Percentiles rank a stretch among this genome's conserved stretches.
These are phyloP conservation scores for Castanospermum australe DNA, from an alignment of 306 rosid species.

Conservation along the genomic window DNA sequence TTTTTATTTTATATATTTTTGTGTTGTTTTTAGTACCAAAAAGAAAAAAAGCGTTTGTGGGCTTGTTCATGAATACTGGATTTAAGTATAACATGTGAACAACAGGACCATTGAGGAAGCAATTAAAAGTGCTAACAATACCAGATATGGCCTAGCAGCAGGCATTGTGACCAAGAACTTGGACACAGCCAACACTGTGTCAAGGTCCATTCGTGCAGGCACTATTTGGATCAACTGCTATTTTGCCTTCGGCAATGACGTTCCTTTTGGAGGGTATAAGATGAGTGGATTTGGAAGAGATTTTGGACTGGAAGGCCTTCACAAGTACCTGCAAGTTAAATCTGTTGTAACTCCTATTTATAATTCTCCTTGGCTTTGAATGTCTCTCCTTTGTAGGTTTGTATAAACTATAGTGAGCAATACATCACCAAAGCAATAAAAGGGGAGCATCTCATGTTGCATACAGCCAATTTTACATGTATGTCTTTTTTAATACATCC, in stretches of 20 bases:
- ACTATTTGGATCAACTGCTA: slow-evolving; percentile 74
- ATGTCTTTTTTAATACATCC: no score
- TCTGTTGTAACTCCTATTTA: slow-evolving; percentile 68
- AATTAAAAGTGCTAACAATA: slow-evolving; percentile 63
- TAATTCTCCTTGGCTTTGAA: slow-evolving; percentile 78
- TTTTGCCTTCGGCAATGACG: slow-evolving; percentile 38
- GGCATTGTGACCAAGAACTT: slow-evolving; percentile 69
- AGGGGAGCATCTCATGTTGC: neutral
- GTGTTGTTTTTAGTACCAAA: neutral
- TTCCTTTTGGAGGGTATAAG: slow-evolving; percentile 78
- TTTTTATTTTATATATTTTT: neutral
- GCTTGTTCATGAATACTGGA: neutral
- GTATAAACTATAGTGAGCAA: neutral
- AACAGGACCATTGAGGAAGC: slow-evolving; percentile 77
- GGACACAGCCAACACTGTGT: slow-evolving; percentile 65
- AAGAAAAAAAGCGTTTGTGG: neutral
- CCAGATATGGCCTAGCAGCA: slow-evolving; percentile 76
- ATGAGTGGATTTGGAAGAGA: slow-evolving; percentile 82
- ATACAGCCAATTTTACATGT: neutral
- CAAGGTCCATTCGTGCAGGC: slow-evolving; percentile 76
- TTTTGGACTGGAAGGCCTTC: slow-evolving; percentile 54
- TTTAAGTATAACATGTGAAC: neutral
- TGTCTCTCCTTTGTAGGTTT: neutral
- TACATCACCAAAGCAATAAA: neutral
- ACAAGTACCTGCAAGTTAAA: slow-evolving; percentile 68